Conservation (phyloP, 2,329 filamentous ascomycete genomes). For the Lachnellula hyalina region DNA sequence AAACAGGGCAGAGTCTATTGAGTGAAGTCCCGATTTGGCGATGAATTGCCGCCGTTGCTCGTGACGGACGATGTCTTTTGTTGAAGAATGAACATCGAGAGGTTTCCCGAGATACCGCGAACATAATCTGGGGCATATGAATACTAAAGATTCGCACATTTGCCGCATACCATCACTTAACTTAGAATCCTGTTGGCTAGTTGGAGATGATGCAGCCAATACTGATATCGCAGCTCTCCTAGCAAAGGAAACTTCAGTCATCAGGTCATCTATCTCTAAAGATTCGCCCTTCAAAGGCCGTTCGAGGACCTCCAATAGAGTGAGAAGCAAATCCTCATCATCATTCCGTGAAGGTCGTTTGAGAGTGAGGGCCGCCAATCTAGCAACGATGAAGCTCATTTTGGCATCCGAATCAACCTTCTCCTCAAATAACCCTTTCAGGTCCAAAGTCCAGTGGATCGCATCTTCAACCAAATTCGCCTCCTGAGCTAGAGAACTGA, state of each 20-base stretch:
- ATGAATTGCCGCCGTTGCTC: conserved; percentile 49
- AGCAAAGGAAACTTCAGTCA: conserved; percentile 50
- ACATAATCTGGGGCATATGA: conserved; percentile 55
- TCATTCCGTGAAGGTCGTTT: conserved; percentile 38
- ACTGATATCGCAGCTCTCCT: conserved; percentile 50
- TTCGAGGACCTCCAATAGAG: conserved; percentile 51
- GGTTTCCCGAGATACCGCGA: conserved; percentile 57
- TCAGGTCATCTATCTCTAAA: conserved; percentile 55
- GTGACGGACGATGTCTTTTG: conserved; percentile 56
- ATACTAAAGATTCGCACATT: conserved; percentile 51
- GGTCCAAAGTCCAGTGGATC: conserved; percentile 47
- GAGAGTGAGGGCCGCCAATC: conserved; percentile 49
- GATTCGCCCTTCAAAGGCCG: conserved; percentile 54
- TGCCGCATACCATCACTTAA: conserved; percentile 23
- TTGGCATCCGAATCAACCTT: conserved; percentile 26
- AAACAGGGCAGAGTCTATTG: conserved; percentile 56
- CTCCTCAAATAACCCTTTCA: conserved; percentile 27
- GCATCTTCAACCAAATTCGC: conserved; percentile 45
- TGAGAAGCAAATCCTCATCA: conserved; percentile 40
- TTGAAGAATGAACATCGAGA: conserved; percentile 44
- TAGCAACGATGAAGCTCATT: conserved; percentile 47
- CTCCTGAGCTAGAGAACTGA: conserved; percentile 46
- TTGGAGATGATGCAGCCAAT: conserved; percentile 30
- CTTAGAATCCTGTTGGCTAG: conserved; percentile 1
- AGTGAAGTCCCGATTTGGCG: conserved; percentile 46